A percentile compares a stretch with the other conserved stretches of the same genome.
Conservation (phyloP, 257 asterid genomes). For the Solanum rostratum region DNA sequence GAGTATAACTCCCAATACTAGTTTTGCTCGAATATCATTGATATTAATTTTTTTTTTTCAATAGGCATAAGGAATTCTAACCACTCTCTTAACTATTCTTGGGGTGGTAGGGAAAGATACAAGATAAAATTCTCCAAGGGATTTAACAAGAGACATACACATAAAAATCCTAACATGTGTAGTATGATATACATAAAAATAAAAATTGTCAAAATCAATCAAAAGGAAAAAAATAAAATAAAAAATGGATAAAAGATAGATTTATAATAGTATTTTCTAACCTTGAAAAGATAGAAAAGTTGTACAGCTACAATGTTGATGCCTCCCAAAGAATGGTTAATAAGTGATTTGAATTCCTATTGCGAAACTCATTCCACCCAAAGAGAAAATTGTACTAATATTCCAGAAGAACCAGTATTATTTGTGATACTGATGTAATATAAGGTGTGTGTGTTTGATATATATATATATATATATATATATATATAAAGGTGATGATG, state of each 20-base stretch:
- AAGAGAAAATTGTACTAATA: neutral
- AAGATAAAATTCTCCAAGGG: too few relatives aligned
- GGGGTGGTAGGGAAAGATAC: too few relatives aligned
- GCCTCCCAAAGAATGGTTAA: neutral
- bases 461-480: too few relatives aligned
- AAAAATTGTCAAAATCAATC: neutral
- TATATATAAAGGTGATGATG: accelerated
- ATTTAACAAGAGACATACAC: too few relatives aligned
- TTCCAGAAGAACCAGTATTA: neutral
- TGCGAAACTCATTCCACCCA: neutral
- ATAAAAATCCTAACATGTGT: too few relatives aligned
- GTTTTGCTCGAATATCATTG: too few relatives aligned
- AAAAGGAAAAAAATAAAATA: neutral
- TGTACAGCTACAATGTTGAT: neutral
- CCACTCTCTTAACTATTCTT: too few relatives aligned
- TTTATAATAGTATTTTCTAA: neutral
- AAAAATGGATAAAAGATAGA: neutral
- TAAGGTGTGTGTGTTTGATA: neutral
- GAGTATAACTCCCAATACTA: too few relatives aligned
- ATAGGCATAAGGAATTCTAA: too few relatives aligned
- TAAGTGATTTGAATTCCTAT: neutral
- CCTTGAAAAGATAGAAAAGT: neutral
- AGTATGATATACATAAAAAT: too few relatives aligned
- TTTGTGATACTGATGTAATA: neutral
- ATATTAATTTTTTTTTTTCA: too few relatives aligned